Evolutionary conservation across 176 grass and related monocot species (phyloP), one percentile per base, ranked within the genome.

Genomic region (Oryza coarctata): DNA sequence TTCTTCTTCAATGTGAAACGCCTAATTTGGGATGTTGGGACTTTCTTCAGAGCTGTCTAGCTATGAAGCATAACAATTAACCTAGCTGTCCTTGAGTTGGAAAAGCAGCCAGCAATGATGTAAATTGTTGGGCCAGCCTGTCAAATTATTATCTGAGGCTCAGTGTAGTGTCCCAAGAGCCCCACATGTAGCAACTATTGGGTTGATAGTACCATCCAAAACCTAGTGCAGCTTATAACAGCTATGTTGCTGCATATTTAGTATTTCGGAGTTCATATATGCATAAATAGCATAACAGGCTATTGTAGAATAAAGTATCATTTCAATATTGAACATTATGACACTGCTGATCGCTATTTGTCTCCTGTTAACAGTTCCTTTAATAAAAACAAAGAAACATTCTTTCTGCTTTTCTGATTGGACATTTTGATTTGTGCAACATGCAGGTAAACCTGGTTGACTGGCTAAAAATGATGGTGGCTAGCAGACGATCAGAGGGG

Each of bases 401-500:
- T 45, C 69, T 15, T 70, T 80, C 3, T 68, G 52, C 10, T 73
- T 49, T 47, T 74, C 44, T 77, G 71, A 66, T 17, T 65, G 36
- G 26, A 87, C 57, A 28, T 44, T 33, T 84, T 41, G 34, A 88
- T 69, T 52, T 81, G 65, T 79, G 60, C 1, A 32, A 65, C 73
- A 71, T 87, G 40, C 77, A 99, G 97, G 89, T 99, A 76, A 99
- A 93, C 88, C 73, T 99, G 63, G 97, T 99, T 84, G 97, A 99
- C 65, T 99, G 97, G 97, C 83, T 99, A 67, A 99, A 99, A 85
- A 91, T 95, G 85, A 99, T 99, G 97, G 97, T 99, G 72, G 94
- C 87, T 34, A 96, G 79, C 80, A 99, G 93, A 64, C 93, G 87
- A 7, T 91, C 97, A 50, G 97, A 99, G 30, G 97, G 95, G 84